Evolutionary conservation across 257 asterid genomes (phyloP).

Genomic region (Plantago elongata): DNA sequence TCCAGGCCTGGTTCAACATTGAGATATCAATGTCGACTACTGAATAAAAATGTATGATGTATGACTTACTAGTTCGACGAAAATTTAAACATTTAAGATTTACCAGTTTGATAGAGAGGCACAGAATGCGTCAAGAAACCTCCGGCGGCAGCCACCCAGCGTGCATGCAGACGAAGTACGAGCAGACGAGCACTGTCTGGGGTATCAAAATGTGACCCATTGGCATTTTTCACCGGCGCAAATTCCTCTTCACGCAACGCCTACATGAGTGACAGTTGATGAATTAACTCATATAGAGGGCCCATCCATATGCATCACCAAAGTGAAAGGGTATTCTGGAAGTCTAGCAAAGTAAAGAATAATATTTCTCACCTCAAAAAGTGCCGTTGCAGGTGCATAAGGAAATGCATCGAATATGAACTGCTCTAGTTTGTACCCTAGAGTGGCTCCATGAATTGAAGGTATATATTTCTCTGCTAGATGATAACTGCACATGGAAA

Average conservation of each 20-base stretch:
- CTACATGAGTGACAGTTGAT: slow-evolving; percentile 23
- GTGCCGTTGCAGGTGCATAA: slow-evolving; percentile 85
- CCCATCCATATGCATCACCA: too few relatives aligned
- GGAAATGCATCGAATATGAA: slow-evolving; percentile 97
- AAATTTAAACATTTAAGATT: slow-evolving; percentile 3
- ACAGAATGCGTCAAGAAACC: slow-evolving; percentile 98
- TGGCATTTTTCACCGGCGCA: slow-evolving; percentile 95
- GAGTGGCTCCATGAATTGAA: slow-evolving; percentile 73
- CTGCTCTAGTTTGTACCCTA: slow-evolving; percentile 86
- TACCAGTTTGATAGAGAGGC: slow-evolving; percentile 88
- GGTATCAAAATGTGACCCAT: slow-evolving; percentile 87
- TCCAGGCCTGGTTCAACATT: slow-evolving; percentile 61
- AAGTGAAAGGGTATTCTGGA: too few relatives aligned
- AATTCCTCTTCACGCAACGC: slow-evolving; percentile 90
- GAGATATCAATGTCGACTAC: background rate
- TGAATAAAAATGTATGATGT: background rate
- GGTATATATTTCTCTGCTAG: slow-evolving; percentile 88
- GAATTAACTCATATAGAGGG: background rate
- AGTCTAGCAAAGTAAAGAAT: background rate
- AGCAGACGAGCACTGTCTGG: slow-evolving; percentile 93
- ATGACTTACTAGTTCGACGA: too few relatives aligned
- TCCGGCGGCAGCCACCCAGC: slow-evolving; percentile 98
- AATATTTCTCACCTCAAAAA: slow-evolving; percentile 62
- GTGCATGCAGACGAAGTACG: slow-evolving; percentile 85
- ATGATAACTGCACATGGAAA: slow-evolving; percentile 63